phyloP scores from a whole-genome alignment of 768 basidiomycete species.

The Zangia roseola region DNA sequence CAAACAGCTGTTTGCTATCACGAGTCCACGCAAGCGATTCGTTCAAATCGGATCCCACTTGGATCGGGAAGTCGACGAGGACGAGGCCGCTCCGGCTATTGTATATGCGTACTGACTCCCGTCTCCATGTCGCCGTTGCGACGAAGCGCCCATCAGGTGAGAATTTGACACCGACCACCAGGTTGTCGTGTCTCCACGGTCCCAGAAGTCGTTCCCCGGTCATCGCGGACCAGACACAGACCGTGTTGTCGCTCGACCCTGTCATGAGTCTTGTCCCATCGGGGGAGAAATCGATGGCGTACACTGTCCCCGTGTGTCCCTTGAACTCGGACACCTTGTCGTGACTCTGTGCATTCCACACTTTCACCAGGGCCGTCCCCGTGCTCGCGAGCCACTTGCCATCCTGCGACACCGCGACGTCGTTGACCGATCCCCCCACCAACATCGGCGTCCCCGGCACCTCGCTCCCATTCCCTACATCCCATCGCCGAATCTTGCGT shows the following conservation, averaged over 20 bases:
- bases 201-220: background rate
- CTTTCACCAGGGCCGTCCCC: background rate
- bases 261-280: background rate
- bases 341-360: slow-evolving; percentile 5
- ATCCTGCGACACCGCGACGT: background rate
- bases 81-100: background rate
- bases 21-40: background rate
- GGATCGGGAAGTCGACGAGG: background rate
- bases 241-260: background rate
- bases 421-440: background rate
- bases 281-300: background rate
- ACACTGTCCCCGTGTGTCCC: background rate
- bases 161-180: background rate
- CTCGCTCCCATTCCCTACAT: background rate
- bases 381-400: slow-evolving; percentile 7
- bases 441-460: background rate
- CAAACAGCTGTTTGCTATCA: background rate
- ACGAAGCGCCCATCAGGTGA: background rate
- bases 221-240: background rate
- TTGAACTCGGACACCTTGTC: background rate
- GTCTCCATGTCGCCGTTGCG: background rate
- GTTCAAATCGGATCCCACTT: background rate
- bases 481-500: slow-evolving; percentile 1
- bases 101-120: background rate
- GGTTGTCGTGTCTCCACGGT: background rate